Percentiles rank a stretch among this genome's conserved stretches.
Evolutionary conservation across 78 protist genomes (phyloP).

Genomic region (Dictyostelium purpureum): DNA sequence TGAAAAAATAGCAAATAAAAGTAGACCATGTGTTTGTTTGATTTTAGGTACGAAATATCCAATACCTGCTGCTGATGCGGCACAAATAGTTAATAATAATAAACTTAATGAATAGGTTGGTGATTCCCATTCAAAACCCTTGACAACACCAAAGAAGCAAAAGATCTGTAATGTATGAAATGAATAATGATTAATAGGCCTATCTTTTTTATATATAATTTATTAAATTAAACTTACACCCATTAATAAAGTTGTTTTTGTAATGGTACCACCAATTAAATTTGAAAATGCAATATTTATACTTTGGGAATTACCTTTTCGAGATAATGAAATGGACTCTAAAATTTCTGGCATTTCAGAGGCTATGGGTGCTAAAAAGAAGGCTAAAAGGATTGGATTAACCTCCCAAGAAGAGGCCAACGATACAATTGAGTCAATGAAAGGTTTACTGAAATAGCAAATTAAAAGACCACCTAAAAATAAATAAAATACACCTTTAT

Average conservation of each 20-base stretch:
- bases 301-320: constrained; percentile 79
- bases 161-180: constrained; percentile 37
- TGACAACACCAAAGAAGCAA: constrained; percentile 73
- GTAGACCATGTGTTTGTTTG: constrained; percentile 59
- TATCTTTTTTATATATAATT: no score
- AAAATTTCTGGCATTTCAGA: constrained; percentile 88
- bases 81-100: constrained; percentile 27
- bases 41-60: constrained; percentile 49
- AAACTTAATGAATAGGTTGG: constrained; percentile 76
- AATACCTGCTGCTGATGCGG: constrained; percentile 55
- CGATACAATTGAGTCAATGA: constrained; percentile 74
- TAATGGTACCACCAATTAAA: constrained; percentile 86
- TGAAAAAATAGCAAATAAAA: constrained; percentile 40
- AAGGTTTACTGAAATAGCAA: constrained; percentile 79
- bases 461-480: constrained; percentile 81
- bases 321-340: constrained; percentile 72
- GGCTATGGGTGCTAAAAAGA: constrained; percentile 88
- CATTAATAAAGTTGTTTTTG: constrained; percentile 84
- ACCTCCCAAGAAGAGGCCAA: constrained; percentile 48
- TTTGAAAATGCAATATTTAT: constrained; percentile 85
- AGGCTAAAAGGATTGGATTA: constrained; percentile 77
- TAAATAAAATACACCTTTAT: constrained; percentile 73
- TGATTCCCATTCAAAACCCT: constrained; percentile 80
- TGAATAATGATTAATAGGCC: no score
- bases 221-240: constrained; percentile 53